A percentile compares a stretch with the other conserved stretches of the same genome.
Evolutionary conservation across 2,329 filamentous ascomycete species (phyloP).

Genomic region (Trichoderma sp.): DNA sequence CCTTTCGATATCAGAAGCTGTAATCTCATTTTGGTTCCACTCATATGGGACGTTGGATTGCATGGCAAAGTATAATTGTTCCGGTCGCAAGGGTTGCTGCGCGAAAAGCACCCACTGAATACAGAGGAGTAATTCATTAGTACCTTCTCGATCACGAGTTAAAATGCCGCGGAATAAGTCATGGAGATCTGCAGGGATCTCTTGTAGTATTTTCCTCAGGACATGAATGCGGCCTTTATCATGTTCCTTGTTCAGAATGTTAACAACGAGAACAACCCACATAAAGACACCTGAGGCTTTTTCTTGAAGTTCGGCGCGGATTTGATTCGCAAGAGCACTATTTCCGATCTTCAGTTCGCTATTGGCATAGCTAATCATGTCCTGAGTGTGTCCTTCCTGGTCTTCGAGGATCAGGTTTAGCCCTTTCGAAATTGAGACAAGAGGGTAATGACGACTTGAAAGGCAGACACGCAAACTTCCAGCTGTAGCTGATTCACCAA

Average conservation of each 20-base stretch:
- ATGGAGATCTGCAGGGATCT: constrained; percentile 43
- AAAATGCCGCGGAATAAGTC: constrained; percentile 55
- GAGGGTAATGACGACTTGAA: constrained; percentile 51
- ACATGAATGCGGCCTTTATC: constrained; percentile 29
- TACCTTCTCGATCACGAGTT: constrained; percentile 46
- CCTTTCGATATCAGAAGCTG: constrained; percentile 31
- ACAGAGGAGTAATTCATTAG: constrained; percentile 45
- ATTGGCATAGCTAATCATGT: constrained; percentile 30
- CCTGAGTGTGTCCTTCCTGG: constrained; percentile 28
- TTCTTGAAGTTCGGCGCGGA: constrained; percentile 30
- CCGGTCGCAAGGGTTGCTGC: constrained; percentile 40
- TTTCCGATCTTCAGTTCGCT: constrained; percentile 34
- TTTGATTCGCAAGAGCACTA: constrained; percentile 29
- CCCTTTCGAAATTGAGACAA: constrained; percentile 37
- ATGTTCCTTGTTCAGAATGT: constrained; percentile 41
- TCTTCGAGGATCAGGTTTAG: constrained; percentile 30
- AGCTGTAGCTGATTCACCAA: constrained; percentile 34
- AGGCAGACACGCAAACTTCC: constrained; percentile 40
- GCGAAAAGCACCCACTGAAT: constrained; percentile 57
- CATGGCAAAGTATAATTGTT: constrained; percentile 45
- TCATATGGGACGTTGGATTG: not conserved
- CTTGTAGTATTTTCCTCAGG: constrained; percentile 32
- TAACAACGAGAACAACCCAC: constrained; percentile 44
- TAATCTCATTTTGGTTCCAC: constrained; percentile 27
- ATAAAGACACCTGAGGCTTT: constrained; percentile 47